phyloP scores from a whole-genome alignment of 2,329 filamentous ascomycete genomes.

The Aspergillus intermedius region DNA sequence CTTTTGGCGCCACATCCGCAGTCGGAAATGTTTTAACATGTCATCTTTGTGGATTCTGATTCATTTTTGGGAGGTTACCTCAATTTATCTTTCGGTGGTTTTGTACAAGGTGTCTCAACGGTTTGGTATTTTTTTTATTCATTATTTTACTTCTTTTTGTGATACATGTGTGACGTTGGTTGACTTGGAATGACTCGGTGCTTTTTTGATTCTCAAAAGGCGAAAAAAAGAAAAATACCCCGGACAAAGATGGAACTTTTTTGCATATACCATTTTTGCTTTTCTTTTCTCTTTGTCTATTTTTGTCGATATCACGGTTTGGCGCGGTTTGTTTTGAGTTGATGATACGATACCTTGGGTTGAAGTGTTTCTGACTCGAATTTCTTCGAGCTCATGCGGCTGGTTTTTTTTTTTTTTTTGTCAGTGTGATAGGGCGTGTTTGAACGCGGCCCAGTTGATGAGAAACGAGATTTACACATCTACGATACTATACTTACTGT shows the following conservation, averaged over 20 bases:
- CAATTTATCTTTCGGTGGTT: too few species aligned
- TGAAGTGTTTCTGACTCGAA: too few species aligned
- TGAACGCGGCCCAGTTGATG: background rate
- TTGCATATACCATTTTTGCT: constrained; percentile 7
- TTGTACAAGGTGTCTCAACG: too few species aligned
- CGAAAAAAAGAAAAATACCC: constrained; percentile 17
- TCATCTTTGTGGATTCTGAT: constrained; percentile 4
- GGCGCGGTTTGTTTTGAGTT: constrained; percentile 1
- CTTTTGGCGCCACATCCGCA: background rate
- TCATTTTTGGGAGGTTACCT: background rate
- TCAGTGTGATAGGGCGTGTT: too few species aligned
- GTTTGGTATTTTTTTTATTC: too few species aligned
- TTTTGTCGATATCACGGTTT: constrained; percentile 1
- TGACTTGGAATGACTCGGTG: constrained; percentile 5
- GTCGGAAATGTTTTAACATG: background rate
- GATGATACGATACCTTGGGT: background rate
- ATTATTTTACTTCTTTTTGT: too few species aligned
- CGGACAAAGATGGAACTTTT: constrained; percentile 7
- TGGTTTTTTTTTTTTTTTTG: too few species aligned
- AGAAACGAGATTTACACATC: background rate
- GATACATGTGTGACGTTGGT: background rate
- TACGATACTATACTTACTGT: background rate
- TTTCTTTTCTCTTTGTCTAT: constrained; percentile 2
- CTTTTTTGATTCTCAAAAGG: constrained; percentile 3
- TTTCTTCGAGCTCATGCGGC: too few species aligned